These are phyloP conservation scores for Sicyos edulis DNA, from an alignment of 306 rosid genomes.

Conservation along the genomic window DNA sequence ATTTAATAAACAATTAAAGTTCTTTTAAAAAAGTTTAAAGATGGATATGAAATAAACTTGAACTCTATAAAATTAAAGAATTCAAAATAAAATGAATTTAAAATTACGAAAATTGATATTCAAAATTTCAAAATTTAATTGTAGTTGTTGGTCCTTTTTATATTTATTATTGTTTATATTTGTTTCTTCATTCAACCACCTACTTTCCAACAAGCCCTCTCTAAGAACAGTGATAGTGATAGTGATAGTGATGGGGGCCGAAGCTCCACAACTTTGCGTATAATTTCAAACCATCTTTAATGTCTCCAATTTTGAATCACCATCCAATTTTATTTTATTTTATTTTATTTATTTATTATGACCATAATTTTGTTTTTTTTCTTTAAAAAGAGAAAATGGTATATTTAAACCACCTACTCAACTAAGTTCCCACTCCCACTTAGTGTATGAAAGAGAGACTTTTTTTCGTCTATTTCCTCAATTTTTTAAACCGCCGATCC, in stretches of 20 bases:
- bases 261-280: background rate
- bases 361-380: background rate
- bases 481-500: background rate
- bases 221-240: background rate
- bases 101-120: no score
- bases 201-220: background rate
- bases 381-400: no score
- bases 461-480: background rate
- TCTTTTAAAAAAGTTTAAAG: no score
- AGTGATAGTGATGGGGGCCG: background rate
- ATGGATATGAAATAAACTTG: no score
- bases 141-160: no score
- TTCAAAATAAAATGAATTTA: no score
- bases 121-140: no score
- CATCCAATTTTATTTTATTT: background rate
- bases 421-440: conserved; percentile 3
- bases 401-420: background rate
- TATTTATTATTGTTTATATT: background rate
- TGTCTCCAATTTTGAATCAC: background rate
- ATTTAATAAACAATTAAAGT: no score
- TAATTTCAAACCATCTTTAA: background rate
- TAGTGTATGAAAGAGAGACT: background rate
- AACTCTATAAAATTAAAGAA: no score
- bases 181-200: conserved; percentile 11
- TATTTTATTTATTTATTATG: background rate